Evolutionary conservation across 768 basidiomycete genomes (phyloP), one percentile per base, ranked within the genome.

Genomic region (Sporobolomyces roseus): DNA sequence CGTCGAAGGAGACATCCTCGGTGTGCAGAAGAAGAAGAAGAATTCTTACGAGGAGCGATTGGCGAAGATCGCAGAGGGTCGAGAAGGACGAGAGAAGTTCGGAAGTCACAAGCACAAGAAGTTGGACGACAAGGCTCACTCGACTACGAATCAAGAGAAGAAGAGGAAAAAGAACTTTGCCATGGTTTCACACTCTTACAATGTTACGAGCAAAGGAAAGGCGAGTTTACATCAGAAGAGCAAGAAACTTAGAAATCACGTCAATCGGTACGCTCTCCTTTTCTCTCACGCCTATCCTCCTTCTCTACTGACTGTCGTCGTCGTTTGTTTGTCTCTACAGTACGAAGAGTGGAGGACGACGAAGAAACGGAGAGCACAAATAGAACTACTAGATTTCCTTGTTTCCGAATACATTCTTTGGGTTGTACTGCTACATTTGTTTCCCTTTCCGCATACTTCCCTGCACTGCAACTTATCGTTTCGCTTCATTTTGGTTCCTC

Each of bases 31-130:
- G 81, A 94, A 93, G 81, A 83, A 84, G 38, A 99, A 97, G 79
- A 86, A 90, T 2, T 88, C 90, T 77, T 98, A 98, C 78, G 90
- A 90, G 62, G 93, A 93, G 76, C 88, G 94, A 25, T 84, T 98
- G 79, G 93, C 89, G 7, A 52, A 65, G 64, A 89, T 97, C 70
- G 86, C 88, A 76, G 90, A 91, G 77, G 94, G 94, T 0, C 84
- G 93, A 45, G 93, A 98, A 79, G 94, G 92, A 0, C 84, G 94
- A 55, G 93, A 94, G 78, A 94, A 93, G 80, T 96, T 87, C 77
- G 90, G 90, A 7, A 56, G 49, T 27, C 68, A 70, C 63, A 70
- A 66, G 49, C 73, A 74, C 70, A 74, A 74, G 71, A 75, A 75
- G 72, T 56, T 72, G 30, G 51, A 58, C 59, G 60, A 63, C 58